Conservation (phyloP, 2,329 filamentous ascomycete species). For the Zasmidium angulare region DNA sequence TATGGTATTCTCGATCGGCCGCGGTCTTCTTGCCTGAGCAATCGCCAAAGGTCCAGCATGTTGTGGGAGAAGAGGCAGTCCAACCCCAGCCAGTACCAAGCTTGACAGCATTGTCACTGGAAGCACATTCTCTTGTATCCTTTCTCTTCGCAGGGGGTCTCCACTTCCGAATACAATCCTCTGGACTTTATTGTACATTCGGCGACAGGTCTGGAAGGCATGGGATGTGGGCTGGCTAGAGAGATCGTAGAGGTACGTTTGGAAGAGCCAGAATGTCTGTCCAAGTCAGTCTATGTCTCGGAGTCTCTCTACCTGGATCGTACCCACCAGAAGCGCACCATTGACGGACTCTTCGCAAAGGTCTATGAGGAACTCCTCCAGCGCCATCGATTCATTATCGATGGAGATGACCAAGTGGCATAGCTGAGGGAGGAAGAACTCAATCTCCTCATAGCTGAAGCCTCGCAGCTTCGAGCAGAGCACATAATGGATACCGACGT, state of each 20-base stretch:
- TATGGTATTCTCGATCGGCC: constrained; percentile 61
- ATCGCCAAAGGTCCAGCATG: constrained; percentile 80
- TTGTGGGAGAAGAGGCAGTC: constrained; percentile 70
- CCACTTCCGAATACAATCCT: constrained; percentile 80
- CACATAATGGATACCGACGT: constrained; percentile 87
- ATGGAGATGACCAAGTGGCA: constrained; percentile 86
- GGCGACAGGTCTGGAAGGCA: constrained; percentile 76
- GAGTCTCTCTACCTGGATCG: neutral
- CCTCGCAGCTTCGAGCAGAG: constrained; percentile 85
- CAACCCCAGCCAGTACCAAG: constrained; percentile 74
- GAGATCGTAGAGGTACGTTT: constrained; percentile 82
- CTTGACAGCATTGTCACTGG: constrained; percentile 79
- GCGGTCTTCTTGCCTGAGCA: constrained; percentile 75
- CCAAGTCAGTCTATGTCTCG: constrained; percentile 18
- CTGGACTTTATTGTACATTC: constrained; percentile 86
- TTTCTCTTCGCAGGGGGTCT: constrained; percentile 67
- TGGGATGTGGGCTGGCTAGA: constrained; percentile 71
- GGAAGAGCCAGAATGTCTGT: constrained; percentile 87
- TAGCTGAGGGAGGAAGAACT: constrained; percentile 84
- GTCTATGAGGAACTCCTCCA: constrained; percentile 84
- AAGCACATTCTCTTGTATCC: constrained; percentile 77
- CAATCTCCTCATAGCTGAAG: constrained; percentile 87
- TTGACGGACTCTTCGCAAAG: constrained; percentile 86
- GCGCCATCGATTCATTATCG: constrained; percentile 86
- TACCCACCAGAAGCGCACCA: constrained; percentile 72